Evolutionary conservation across 495 filamentous ascomycete species (phyloP).

Genomic region (Letharia columbiana): DNA sequence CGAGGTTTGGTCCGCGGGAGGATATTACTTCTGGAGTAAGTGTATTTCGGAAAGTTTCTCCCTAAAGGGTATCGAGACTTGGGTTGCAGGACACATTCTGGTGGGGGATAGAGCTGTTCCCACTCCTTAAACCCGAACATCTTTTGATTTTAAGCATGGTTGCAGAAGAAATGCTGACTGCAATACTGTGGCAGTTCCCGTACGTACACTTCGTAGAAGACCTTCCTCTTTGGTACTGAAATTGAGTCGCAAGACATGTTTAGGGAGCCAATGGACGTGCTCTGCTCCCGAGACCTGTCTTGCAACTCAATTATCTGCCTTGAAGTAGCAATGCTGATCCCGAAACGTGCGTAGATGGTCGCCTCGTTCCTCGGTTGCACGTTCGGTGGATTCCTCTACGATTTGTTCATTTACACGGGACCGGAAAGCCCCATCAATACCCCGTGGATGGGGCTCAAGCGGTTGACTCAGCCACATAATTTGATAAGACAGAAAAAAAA

Average conservation of each 20-base stretch:
- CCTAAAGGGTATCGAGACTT: neutral
- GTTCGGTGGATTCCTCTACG: conserved; percentile 55
- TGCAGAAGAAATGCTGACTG: neutral
- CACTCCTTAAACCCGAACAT: neutral
- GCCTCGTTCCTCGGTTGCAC: conserved; percentile 49
- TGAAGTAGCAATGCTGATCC: too few relatives aligned
- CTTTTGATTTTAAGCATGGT: neutral
- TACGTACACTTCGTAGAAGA: too few relatives aligned
- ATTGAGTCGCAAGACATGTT: too few relatives aligned
- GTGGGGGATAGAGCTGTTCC: neutral
- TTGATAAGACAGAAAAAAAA: neutral
- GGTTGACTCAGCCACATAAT: conserved; percentile 27
- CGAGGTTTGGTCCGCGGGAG: conserved; percentile 54
- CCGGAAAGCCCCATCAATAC: conserved; percentile 48
- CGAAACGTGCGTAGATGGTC: conserved; percentile 32
- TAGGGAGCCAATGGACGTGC: too few relatives aligned
- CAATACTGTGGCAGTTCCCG: conserved; percentile 27
- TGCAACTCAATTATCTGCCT: too few relatives aligned
- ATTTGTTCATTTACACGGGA: conserved; percentile 53
- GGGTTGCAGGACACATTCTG: neutral
- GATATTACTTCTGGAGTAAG: conserved; percentile 55
- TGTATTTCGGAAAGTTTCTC: neutral
- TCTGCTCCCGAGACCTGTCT: too few relatives aligned
- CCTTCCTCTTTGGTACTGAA: too few relatives aligned
- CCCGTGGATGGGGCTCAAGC: conserved; percentile 47